Evolutionary conservation across 2,329 filamentous ascomycete genomes (phyloP).

Genomic region (Metarhizium humberi): DNA sequence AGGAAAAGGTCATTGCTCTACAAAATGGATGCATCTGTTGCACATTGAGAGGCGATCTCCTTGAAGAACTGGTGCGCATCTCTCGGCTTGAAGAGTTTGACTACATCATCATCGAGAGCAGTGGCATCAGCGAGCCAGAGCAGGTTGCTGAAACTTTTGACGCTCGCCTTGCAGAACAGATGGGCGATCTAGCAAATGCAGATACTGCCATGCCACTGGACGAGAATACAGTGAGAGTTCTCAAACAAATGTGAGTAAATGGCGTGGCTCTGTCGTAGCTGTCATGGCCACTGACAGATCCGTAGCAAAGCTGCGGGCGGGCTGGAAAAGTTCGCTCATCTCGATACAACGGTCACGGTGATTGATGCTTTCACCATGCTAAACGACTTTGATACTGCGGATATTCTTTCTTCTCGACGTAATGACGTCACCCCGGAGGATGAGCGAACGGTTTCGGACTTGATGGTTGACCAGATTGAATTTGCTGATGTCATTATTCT

Average conservation of each 20-base stretch:
- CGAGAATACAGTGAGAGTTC: slow-evolving; percentile 22
- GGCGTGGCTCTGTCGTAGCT: neutral
- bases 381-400: slow-evolving; percentile 60
- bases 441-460: slow-evolving; percentile 63
- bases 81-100: slow-evolving; percentile 54
- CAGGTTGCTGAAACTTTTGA: slow-evolving; percentile 69
- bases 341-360: slow-evolving; percentile 65
- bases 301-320: slow-evolving; percentile 46
- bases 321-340: slow-evolving; percentile 52
- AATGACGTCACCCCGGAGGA: slow-evolving; percentile 57
- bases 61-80: slow-evolving; percentile 59
- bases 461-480: slow-evolving; percentile 71
- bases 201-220: slow-evolving; percentile 22
- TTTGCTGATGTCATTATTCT: slow-evolving; percentile 66
- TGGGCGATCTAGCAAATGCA: slow-evolving; percentile 24
- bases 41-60: slow-evolving; percentile 59
- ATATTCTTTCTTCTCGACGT: slow-evolving; percentile 55
- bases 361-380: slow-evolving; percentile 67
- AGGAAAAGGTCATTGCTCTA: slow-evolving; percentile 57
- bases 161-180: slow-evolving; percentile 40
- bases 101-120: slow-evolving; percentile 65
- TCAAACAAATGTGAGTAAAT: slow-evolving; percentile 24
- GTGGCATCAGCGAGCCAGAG: slow-evolving; percentile 62
- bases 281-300: neutral
- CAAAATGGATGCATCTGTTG: slow-evolving; percentile 73